phyloP scores from a whole-genome alignment of 1,284 basidiomycete species.

The Amylostereum chailletii region DNA sequence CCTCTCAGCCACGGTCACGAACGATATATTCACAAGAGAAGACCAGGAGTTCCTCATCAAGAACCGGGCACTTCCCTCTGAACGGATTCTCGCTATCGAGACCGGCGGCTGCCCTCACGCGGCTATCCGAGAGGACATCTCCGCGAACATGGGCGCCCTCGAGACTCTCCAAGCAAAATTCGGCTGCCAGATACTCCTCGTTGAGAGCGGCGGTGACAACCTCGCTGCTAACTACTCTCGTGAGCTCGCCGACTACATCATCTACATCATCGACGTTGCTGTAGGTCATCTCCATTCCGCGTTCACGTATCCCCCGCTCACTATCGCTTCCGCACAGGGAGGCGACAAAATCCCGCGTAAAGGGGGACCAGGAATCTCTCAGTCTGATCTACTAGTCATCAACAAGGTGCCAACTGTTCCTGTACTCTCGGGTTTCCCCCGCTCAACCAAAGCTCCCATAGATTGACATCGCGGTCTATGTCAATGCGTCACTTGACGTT shows the following conservation, averaged over 20 bases:
- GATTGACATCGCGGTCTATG: slow-evolving; percentile 90
- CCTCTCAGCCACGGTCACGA: slow-evolving; percentile 78
- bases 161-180: slow-evolving; percentile 93
- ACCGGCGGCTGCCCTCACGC: slow-evolving; percentile 95
- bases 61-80: slow-evolving; percentile 79
- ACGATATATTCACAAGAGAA: slow-evolving; percentile 96
- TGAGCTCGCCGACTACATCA: slow-evolving; percentile 96
- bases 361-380: slow-evolving; percentile 94
- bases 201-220: slow-evolving; percentile 96
- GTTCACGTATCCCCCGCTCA: background rate
- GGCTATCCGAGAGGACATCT: slow-evolving; percentile 95
- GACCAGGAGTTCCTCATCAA: slow-evolving; percentile 97
- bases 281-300: slow-evolving; percentile 29
- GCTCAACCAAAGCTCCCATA: slow-evolving; percentile 20
- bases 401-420: slow-evolving; percentile 66
- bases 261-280: slow-evolving; percentile 85
- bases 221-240: slow-evolving; percentile 93
- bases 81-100: slow-evolving; percentile 92
- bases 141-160: slow-evolving; percentile 91
- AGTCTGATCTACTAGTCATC: slow-evolving; percentile 90
- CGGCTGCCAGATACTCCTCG: slow-evolving; percentile 79
- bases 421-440: background rate
- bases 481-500: slow-evolving; percentile 88
- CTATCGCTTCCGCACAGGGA: slow-evolving; percentile 38
- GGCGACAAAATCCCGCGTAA: slow-evolving; percentile 98